Evolutionary conservation across 345 rosid genomes (phyloP).

Genomic region (Corchorus olitorius): DNA sequence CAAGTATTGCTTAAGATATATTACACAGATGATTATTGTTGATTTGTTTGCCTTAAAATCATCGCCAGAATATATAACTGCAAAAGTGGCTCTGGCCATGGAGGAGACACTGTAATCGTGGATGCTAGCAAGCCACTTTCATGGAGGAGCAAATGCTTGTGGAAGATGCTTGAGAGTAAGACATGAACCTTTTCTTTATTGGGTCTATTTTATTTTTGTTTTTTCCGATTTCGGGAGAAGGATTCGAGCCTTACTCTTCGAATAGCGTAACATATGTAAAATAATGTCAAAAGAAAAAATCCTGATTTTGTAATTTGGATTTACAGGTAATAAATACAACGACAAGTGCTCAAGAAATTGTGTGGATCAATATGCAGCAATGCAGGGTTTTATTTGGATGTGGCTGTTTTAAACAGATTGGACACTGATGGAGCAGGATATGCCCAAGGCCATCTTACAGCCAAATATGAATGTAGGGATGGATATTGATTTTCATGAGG

Average conservation of each 20-base stretch:
- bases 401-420: conserved; percentile 15
- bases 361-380: conserved; percentile 22
- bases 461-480: conserved; percentile 24
- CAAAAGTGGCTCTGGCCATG: conserved; percentile 9
- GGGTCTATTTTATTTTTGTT: background rate
- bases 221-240: background rate
- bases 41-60: too few relatives aligned
- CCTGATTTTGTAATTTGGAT: background rate
- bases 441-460: conserved; percentile 33
- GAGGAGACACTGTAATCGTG: conserved; percentile 45
- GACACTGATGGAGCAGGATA: conserved; percentile 22
- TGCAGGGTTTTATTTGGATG: conserved; percentile 22
- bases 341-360: conserved; percentile 16
- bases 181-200: background rate
- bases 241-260: background rate
- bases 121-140: conserved; percentile 50
- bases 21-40: too few relatives aligned
- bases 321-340: conserved; percentile 17
- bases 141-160: conserved; percentile 57
- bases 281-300: too few relatives aligned
- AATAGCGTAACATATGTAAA: background rate
- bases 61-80: too few relatives aligned
- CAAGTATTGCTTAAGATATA: too few relatives aligned
- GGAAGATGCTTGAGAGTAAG: conserved; percentile 57
- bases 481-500: background rate